Base-by-base conservation (phyloP, 345 rosid species). In the Citrus glauca region DNA sequence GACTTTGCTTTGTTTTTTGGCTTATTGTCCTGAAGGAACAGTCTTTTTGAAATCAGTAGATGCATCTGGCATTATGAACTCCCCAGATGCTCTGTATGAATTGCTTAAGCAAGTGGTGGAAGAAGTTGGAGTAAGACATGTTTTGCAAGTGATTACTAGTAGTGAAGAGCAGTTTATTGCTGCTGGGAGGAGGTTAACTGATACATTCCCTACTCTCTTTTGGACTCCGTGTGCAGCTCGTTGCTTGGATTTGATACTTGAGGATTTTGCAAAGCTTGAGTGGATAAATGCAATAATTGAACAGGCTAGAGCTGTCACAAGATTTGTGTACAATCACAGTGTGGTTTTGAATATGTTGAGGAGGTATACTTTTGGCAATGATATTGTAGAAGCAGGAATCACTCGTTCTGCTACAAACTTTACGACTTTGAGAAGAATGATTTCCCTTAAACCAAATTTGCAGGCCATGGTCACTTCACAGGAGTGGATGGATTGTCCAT, bases 201-300 rank as follows among this genome's bases (percentile, higher is more conserved):
- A 89, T 73, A 84, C 83, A 79, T 91, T 88, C 79, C 95, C 93
- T n/a, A 84, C 87, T 67, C 82, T 96, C 19, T 96, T 89, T 50
- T 96, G 98, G 98, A 88, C 94, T 78, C 97, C 98, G 69, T 94
- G 98, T 82, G 93, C 97, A 64, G 86, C 87, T 71, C 88, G 78
- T 60, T 91, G 90, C 82, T 76, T 92, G 38, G 94, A 90, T 85
- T 80, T 86, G 84, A 94, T 96, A 83, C 93, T 96, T 2, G 94
- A 89, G 78, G 97, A 92, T 69, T 87, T 96, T 38, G 73, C 81
- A 33, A 89, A 91, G 75, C 80, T 91, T 70, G 91, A 86, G 30
- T 90, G 95, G 98, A 88, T 96, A 76, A 79, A 84, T 57, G 86
- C 81, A 28, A 82, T 88, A 30, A 86, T 94, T 66, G 92, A 86